Conservation (phyloP, 805 yeast species). For the Metschnikowia chrysomelidarum region DNA sequence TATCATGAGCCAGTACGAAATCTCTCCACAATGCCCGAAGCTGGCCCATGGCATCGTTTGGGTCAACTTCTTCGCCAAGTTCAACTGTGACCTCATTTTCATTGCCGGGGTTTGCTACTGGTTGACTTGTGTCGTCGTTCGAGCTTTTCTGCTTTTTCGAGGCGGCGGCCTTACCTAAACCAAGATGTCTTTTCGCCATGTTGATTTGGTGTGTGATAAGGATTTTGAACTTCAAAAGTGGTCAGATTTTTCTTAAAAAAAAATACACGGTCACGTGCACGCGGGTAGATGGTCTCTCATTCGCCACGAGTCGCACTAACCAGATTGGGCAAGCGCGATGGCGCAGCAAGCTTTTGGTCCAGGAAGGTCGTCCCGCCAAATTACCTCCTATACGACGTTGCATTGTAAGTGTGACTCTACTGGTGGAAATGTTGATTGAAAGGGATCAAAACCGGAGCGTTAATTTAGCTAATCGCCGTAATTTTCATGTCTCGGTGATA, state of each 20-base stretch:
- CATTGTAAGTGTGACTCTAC: too few species aligned
- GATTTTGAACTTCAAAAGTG: background rate
- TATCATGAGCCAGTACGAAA: conserved; percentile 53
- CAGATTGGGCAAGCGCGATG: background rate
- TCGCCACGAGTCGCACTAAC: conserved; percentile 6
- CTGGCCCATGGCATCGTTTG: conserved; percentile 78
- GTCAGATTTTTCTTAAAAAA: too few species aligned
- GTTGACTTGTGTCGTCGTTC: background rate
- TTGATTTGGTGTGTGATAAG: conserved; percentile 2
- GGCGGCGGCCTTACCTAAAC: conserved; percentile 34
- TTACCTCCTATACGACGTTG: too few species aligned
- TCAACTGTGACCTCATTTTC: conserved; percentile 50
- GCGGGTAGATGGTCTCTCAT: background rate
- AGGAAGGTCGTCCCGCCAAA: background rate
- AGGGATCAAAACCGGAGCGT: too few species aligned
- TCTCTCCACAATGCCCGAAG: conserved; percentile 70
- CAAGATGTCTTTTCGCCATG: conserved; percentile 37
- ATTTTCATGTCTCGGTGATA: too few species aligned
- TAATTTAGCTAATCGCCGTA: too few species aligned
- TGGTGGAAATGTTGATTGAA: too few species aligned
- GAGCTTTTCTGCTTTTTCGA: conserved; percentile 25
- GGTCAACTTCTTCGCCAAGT: conserved; percentile 64
- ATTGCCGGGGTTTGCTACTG: conserved; percentile 10
- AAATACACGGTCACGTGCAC: conserved; percentile 7
- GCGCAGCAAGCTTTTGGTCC: conserved; percentile 3